Evolutionary conservation across 2,329 filamentous ascomycete genomes (phyloP).

Genomic region (Sclerotinia sclerotiorum): DNA sequence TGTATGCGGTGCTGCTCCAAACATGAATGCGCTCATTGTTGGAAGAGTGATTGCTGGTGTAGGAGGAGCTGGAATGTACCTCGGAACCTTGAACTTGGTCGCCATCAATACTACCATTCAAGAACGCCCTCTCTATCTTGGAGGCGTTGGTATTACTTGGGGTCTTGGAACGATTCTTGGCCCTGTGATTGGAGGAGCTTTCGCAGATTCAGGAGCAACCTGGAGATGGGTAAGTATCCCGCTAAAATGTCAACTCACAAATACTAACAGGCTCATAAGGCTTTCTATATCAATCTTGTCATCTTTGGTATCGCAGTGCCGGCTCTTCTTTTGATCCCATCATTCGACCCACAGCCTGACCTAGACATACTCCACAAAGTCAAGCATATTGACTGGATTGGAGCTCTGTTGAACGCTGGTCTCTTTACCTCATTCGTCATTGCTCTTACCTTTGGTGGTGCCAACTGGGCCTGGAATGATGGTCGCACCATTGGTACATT

Average conservation of each 20-base stretch:
- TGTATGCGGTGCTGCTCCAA: constrained; percentile 38
- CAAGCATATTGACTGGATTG: constrained; percentile 40
- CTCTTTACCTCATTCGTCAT: constrained; percentile 30
- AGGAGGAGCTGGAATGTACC: constrained; percentile 47
- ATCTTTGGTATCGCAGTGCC: constrained; percentile 39
- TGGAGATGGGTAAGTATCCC: constrained; percentile 38
- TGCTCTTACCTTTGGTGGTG: constrained; percentile 19
- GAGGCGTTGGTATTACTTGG: constrained; percentile 27
- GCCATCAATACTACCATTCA: constrained; percentile 22
- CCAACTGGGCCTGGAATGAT: constrained; percentile 21
- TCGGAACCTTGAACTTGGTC: constrained; percentile 37
- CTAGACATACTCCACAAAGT: constrained; percentile 20
- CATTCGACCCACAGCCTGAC: constrained; percentile 19
- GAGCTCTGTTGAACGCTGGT: constrained; percentile 28
- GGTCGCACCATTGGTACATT: constrained; percentile 34
- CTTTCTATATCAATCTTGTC: constrained; percentile 39
- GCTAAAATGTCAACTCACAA: not conserved
- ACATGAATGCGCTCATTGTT: constrained; percentile 46
- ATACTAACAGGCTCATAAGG: constrained; percentile 1
- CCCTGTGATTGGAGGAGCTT: constrained; percentile 38
- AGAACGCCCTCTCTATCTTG: constrained; percentile 27
- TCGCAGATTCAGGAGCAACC: constrained; percentile 32
- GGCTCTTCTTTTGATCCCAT: constrained; percentile 27
- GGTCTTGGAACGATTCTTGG: constrained; percentile 31
- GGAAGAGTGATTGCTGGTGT: constrained; percentile 46